phyloP scores from a whole-genome alignment of 192 early-diverging fungal genomes.

The Backusella circina region DNA sequence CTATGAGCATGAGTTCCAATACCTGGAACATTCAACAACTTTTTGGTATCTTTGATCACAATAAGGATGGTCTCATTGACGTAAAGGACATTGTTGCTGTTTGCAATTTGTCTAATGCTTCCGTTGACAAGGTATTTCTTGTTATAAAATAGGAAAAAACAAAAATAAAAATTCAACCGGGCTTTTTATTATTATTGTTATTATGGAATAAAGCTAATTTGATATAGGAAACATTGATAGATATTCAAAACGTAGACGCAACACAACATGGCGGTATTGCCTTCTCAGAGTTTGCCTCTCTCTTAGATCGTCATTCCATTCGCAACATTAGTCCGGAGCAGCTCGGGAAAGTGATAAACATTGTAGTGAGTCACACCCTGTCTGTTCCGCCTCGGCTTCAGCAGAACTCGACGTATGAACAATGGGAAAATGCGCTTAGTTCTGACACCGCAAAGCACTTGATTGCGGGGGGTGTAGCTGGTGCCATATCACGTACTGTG shows the following conservation, averaged over 20 bases:
- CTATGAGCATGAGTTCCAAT: constrained; percentile 4
- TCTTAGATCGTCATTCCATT: constrained; percentile 11
- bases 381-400: neutral
- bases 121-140: constrained; percentile 28
- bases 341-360: constrained; percentile 12
- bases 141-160: neutral
- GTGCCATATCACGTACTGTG: constrained; percentile 73
- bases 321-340: constrained; percentile 18
- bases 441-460: constrained; percentile 70
- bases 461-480: constrained; percentile 73
- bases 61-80: constrained; percentile 47
- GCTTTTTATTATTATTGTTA: neutral
- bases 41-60: constrained; percentile 45
- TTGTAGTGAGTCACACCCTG: constrained; percentile 15
- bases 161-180: neutral
- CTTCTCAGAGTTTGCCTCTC: constrained; percentile 11
- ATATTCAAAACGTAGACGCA: constrained; percentile 6
- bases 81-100: constrained; percentile 40
- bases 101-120: constrained; percentile 33
- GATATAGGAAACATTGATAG: constrained; percentile 5
- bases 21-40: constrained; percentile 32
- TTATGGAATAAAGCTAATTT: neutral
- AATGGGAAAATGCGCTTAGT: constrained; percentile 29
- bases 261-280: neutral
- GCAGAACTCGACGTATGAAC: neutral